Evolutionary conservation across 2,329 filamentous ascomycete species (phyloP).

Genomic region (Penicillium sp.): DNA sequence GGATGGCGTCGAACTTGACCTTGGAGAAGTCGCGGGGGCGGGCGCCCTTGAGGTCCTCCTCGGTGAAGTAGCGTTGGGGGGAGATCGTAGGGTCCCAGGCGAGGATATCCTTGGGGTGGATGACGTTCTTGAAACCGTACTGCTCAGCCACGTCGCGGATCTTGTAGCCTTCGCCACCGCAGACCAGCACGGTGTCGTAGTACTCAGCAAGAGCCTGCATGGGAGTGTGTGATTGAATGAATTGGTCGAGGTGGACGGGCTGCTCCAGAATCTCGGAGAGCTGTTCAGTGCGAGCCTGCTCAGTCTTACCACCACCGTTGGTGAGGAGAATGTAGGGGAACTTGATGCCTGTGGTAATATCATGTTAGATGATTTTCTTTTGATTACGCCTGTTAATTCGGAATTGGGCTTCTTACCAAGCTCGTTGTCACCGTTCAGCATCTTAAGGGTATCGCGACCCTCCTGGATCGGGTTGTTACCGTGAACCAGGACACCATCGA

Average conservation of each 20-base stretch:
- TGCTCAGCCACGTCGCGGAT: slow-evolving; percentile 71
- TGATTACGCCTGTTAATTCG: background rate
- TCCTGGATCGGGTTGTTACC: slow-evolving; percentile 69
- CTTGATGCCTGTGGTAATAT: slow-evolving; percentile 56
- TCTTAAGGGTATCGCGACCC: slow-evolving; percentile 64
- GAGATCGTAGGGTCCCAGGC: slow-evolving; percentile 69
- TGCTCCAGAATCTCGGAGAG: slow-evolving; percentile 66
- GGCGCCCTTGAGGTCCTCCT: slow-evolving; percentile 65
- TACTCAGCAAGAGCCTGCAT: slow-evolving; percentile 76
- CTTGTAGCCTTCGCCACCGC: slow-evolving; percentile 73
- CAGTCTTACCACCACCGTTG: slow-evolving; percentile 72
- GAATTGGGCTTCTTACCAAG: slow-evolving; percentile 44
- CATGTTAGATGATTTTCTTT: background rate
- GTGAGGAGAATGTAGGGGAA: slow-evolving; percentile 75
- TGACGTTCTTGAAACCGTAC: slow-evolving; percentile 72
- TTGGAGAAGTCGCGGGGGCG: slow-evolving; percentile 70
- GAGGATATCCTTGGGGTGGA: slow-evolving; percentile 72
- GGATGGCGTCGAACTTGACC: slow-evolving; percentile 70
- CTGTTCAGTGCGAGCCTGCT: slow-evolving; percentile 64
- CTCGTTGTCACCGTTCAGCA: slow-evolving; percentile 75
- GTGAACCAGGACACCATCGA: slow-evolving; percentile 72
- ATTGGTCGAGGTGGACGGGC: slow-evolving; percentile 68
- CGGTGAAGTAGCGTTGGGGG: slow-evolving; percentile 67
- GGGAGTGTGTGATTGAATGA: slow-evolving; percentile 75
- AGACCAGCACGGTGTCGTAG: slow-evolving; percentile 73